Conservation (phyloP, 1,284 basidiomycete genomes). For the Ceratobasidium sp. region DNA sequence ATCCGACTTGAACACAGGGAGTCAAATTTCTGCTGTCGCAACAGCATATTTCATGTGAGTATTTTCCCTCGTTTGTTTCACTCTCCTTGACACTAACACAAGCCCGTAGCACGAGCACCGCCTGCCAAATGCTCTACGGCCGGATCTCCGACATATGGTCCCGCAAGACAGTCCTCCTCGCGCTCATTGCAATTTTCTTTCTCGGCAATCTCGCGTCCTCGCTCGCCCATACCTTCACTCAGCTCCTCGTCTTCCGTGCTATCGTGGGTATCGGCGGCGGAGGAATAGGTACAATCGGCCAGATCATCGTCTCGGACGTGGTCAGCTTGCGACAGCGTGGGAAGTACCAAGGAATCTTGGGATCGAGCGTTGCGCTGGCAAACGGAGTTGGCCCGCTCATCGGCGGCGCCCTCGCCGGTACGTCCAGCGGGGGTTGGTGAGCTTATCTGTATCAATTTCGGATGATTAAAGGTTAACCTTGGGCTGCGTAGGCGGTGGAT, state of each 20-base stretch:
- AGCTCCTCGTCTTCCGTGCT: conserved; percentile 64
- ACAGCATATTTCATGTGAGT: conserved; percentile 53
- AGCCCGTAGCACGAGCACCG: conserved; percentile 51
- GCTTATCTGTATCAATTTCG: neutral
- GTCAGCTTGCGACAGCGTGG: conserved; percentile 53
- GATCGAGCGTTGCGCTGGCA: conserved; percentile 39
- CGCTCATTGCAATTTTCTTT: conserved; percentile 57
- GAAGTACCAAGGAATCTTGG: conserved; percentile 48
- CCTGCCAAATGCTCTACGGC: conserved; percentile 62
- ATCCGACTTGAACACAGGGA: conserved; percentile 59
- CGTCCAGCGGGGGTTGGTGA: conserved; percentile 54
- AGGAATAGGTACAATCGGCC: conserved; percentile 55
- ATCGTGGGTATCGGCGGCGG: conserved; percentile 58
- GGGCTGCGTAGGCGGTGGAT: conserved; percentile 17
- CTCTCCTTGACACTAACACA: neutral
- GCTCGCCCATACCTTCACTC: conserved; percentile 59
- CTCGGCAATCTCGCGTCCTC: conserved; percentile 56
- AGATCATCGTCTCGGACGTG: conserved; percentile 55
- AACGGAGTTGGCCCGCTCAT: conserved; percentile 47
- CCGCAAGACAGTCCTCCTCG: conserved; percentile 60
- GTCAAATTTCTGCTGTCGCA: conserved; percentile 59
- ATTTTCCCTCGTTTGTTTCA: neutral
- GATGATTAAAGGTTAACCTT: neutral
- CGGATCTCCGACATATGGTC: conserved; percentile 63
- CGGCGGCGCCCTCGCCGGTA: conserved; percentile 47